A percentile compares a stretch with the other conserved stretches of the same genome.
phyloP scores from a whole-genome alignment of 2,329 filamentous ascomycete genomes.

The Botrytis medusae region DNA sequence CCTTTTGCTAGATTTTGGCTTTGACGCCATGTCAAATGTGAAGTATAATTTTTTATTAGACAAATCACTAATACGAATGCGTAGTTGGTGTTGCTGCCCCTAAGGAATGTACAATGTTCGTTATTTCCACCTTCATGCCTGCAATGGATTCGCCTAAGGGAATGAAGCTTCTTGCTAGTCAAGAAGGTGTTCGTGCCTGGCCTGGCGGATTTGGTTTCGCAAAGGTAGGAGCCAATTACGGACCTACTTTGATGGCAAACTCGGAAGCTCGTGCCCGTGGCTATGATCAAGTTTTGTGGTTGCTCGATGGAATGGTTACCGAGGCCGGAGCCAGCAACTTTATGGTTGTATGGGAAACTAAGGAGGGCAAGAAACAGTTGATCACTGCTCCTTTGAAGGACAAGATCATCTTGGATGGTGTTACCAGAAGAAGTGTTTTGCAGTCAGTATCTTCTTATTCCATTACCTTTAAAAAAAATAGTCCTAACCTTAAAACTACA shows the following conservation, averaged over 20 bases:
- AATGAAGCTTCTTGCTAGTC: slow-evolving; percentile 74
- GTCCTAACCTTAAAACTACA: not conserved
- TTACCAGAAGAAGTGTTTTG: slow-evolving; percentile 79
- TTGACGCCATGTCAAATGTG: not conserved
- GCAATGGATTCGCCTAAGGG: slow-evolving; percentile 54
- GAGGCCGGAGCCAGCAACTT: slow-evolving; percentile 93
- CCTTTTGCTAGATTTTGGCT: not conserved
- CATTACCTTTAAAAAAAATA: not conserved
- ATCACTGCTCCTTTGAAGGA: slow-evolving; percentile 82
- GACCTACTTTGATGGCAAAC: slow-evolving; percentile 76
- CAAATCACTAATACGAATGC: not conserved
- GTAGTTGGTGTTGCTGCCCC: slow-evolving; percentile 74
- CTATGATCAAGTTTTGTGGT: slow-evolving; percentile 91
- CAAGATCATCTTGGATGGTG: slow-evolving; percentile 81
- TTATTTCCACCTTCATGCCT: slow-evolving; percentile 68
- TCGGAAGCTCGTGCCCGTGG: slow-evolving; percentile 70
- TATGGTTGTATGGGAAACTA: slow-evolving; percentile 76
- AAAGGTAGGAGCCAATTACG: slow-evolving; percentile 93
- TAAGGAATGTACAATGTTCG: slow-evolving; percentile 81
- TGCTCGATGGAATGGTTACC: slow-evolving; percentile 80
- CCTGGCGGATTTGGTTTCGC: slow-evolving; percentile 89
- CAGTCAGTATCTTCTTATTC: slow-evolving; percentile 55
- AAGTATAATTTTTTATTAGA: not conserved
- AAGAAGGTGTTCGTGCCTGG: slow-evolving; percentile 86
- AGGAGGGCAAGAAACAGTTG: slow-evolving; percentile 64